These are phyloP conservation scores for Gossypium stocksii DNA, from an alignment of 345 rosid genomes.

Conservation along the genomic window DNA sequence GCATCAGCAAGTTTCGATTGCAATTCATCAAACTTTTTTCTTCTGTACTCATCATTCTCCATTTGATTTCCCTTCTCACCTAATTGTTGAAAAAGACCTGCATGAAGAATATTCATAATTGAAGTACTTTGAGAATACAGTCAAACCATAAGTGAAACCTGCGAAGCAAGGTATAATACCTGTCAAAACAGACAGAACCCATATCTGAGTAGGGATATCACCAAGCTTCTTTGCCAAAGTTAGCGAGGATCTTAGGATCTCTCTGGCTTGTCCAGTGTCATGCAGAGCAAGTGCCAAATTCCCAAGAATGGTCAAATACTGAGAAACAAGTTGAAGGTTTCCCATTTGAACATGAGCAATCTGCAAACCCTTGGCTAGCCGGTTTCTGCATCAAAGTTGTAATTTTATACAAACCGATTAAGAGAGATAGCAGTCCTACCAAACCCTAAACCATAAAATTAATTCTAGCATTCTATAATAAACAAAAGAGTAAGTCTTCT, in stretches of 20 bases:
- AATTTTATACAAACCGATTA: not conserved
- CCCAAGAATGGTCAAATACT: slow-evolving; percentile 86
- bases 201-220: slow-evolving; percentile 92
- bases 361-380: slow-evolving; percentile 93
- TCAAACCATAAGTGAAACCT: not conserved
- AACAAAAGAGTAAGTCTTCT: not conserved
- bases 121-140: not conserved
- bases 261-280: slow-evolving; percentile 89
- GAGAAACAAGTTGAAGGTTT: slow-evolving; percentile 95
- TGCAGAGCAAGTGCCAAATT: slow-evolving; percentile 88
- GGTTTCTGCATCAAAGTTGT: slow-evolving; percentile 50
- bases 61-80: slow-evolving; percentile 82
- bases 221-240: slow-evolving; percentile 84
- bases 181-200: slow-evolving; percentile 87
- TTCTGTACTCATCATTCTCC: slow-evolving; percentile 85
- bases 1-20: slow-evolving; percentile 88
- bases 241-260: slow-evolving; percentile 87
- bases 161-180: slow-evolving; percentile 32
- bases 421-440: slow-evolving; percentile 2
- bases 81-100: slow-evolving; percentile 65
- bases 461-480: not conserved
- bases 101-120: slow-evolving; percentile 15
- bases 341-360: slow-evolving; percentile 85
- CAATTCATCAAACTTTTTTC: slow-evolving; percentile 67
- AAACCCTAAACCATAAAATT: not conserved